phyloP scores from a whole-genome alignment of 2,329 filamentous ascomycete species.

The Arthrinium puccinioides region DNA sequence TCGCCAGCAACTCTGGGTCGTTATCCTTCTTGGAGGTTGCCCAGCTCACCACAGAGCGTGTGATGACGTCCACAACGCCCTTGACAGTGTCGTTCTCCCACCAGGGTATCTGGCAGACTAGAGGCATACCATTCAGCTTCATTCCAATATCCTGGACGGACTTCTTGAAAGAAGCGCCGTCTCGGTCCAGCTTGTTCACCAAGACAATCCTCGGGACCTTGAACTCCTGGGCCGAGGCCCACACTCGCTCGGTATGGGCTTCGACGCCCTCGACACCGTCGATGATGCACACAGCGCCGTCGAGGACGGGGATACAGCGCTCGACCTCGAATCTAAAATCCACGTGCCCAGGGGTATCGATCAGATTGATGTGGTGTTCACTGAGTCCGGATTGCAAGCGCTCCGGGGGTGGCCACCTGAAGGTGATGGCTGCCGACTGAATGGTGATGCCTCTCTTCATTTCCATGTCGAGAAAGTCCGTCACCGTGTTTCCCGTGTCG shows the following conservation, averaged over 20 bases:
- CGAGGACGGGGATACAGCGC: slow-evolving; percentile 78
- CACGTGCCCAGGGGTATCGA: slow-evolving; percentile 93
- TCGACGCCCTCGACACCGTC: slow-evolving; percentile 92
- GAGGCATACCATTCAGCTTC: slow-evolving; percentile 74
- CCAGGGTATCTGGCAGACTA: slow-evolving; percentile 93
- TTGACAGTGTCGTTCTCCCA: slow-evolving; percentile 76
- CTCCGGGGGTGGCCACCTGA: slow-evolving; percentile 67
- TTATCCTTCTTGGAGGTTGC: slow-evolving; percentile 28
- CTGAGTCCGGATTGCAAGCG: slow-evolving; percentile 17
- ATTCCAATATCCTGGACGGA: slow-evolving; percentile 81
- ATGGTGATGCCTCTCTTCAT: slow-evolving; percentile 92
- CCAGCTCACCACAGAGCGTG: slow-evolving; percentile 70
- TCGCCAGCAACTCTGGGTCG: slow-evolving; percentile 31
- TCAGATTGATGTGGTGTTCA: slow-evolving; percentile 66
- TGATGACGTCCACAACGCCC: slow-evolving; percentile 79
- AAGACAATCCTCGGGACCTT: slow-evolving; percentile 76
- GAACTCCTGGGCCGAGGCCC: slow-evolving; percentile 82
- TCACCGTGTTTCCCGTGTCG: slow-evolving; percentile 93
- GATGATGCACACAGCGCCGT: slow-evolving; percentile 87
- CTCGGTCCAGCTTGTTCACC: slow-evolving; percentile 79
- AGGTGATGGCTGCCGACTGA: slow-evolving; percentile 92
- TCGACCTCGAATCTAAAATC: slow-evolving; percentile 97
- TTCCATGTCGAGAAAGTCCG: slow-evolving; percentile 92
- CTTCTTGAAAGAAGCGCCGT: slow-evolving; percentile 73
- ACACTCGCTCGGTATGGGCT: slow-evolving; percentile 94